Evolutionary conservation across 805 yeast species (phyloP), one percentile per base, ranked within the genome.

Genomic region (Wickerhamomyces bisporus): DNA sequence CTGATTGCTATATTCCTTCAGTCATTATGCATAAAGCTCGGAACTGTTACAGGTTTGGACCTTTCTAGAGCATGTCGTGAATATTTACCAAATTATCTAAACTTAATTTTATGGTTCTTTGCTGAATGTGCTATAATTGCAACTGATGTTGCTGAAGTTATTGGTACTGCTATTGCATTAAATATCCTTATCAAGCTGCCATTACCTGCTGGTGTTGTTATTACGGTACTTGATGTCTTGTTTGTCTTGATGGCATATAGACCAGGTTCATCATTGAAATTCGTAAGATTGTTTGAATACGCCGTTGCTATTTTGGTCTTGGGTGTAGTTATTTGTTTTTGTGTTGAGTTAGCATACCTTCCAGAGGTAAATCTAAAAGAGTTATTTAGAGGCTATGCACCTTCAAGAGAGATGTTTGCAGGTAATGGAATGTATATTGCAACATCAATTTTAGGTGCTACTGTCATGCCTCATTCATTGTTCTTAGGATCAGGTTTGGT

Each of bases 61-160:
- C 65, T 89, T 33, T 89, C 96, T 4, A 83, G 87, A 49, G 86
- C 84, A 57, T 88, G 96, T 60, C 71, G 87, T 29, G 64, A 68
- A 41, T 77, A 81, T 53, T 66, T 88, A 23, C 88, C 94, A 0
- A 59, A 60, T 19, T 77, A 82, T 77, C 57, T 84, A 50, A 85
- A 86, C 51, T 46, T 75, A 29, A 45, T 70, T 3, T 58, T 87
- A 5, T 88, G 88, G 61, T 57, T 79, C n/a, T 72, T 85, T 53
- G 91, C 95, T 0, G 96, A 88, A 52, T 61, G 84, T 40, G 95
- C 96, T 7, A 88, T 88, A 42, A 80, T 88, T 30, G 91, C 95
- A 13, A 89, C 97, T 0, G 96, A 88, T 62, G 70, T 88, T 47
- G 96, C 96, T 1, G 97, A 89, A 58, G 96, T 88, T 7, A 86